phyloP scores from a whole-genome alignment of 2,329 filamentous ascomycete genomes.

The Calonectria pteridis region DNA sequence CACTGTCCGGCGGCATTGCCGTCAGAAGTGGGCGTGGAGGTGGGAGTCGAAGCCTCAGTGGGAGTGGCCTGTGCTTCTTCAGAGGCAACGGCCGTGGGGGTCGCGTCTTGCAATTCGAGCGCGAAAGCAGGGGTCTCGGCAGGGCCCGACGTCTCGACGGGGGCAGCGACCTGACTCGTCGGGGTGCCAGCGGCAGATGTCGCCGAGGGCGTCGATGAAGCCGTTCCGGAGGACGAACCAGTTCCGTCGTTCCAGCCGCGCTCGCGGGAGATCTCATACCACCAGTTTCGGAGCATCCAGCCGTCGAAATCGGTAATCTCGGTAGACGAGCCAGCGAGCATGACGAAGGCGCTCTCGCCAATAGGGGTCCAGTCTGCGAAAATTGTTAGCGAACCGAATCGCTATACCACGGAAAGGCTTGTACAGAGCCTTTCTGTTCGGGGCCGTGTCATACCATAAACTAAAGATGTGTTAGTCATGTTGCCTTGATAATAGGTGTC shows the following conservation, averaged over 20 bases:
- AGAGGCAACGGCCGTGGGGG: not conserved
- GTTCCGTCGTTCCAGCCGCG: conserved; percentile 37
- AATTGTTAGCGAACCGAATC: conserved; percentile 7
- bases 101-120: not conserved
- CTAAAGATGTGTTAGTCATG: conserved; percentile 21
- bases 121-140: not conserved
- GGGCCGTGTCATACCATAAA: conserved; percentile 28
- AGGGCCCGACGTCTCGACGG: not conserved
- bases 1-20: not conserved
- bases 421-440: not conserved
- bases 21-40: not conserved
- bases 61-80: not conserved
- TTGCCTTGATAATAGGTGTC: not conserved
- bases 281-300: conserved; percentile 63
- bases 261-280: conserved; percentile 49
- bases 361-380: conserved; percentile 57
- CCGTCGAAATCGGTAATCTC: conserved; percentile 61
- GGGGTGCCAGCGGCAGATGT: not conserved
- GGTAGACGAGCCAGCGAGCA: conserved; percentile 56
- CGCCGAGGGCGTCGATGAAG: not conserved
- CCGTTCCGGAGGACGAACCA: not conserved
- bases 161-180: not conserved
- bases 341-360: conserved; percentile 58
- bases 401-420: not conserved
- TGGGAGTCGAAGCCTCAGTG: not conserved